Conservation (phyloP, 208 protist species). For the Giardia muris region DNA sequence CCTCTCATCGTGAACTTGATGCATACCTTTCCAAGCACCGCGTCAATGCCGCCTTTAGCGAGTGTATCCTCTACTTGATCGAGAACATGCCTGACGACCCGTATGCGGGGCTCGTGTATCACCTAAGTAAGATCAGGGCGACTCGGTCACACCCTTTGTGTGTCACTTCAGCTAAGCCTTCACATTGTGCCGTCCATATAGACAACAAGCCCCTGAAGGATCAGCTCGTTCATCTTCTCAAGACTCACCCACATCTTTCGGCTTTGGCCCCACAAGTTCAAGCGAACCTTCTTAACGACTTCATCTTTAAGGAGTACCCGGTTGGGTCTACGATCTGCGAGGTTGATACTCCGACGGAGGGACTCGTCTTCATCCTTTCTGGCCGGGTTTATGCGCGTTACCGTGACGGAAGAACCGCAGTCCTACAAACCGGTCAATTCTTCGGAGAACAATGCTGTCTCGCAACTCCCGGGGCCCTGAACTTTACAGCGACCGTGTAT, state of each 20-base stretch:
- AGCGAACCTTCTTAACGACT: background rate
- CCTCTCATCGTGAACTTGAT: background rate
- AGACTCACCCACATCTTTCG: background rate
- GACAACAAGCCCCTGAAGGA: background rate
- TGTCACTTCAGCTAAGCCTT: background rate
- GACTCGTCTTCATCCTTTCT: background rate
- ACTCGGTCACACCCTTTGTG: background rate
- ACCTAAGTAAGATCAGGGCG: background rate
- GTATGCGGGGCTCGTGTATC: background rate
- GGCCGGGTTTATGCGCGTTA: background rate
- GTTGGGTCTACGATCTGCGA: background rate
- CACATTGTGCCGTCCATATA: background rate
- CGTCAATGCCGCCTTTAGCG: background rate
- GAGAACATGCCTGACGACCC: background rate
- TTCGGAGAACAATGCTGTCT: constrained; percentile 3
- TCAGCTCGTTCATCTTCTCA: background rate
- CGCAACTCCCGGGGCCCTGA: background rate
- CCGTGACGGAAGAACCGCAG: background rate
- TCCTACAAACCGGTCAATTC: background rate
- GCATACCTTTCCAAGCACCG: background rate
- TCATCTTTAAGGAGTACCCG: background rate
- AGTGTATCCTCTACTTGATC: background rate
- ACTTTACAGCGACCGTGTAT: background rate
- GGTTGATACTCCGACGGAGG: background rate
- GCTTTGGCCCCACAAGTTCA: background rate